Evolutionary conservation across 768 basidiomycete species (phyloP).

Genomic region (Termitomyces sp.): DNA sequence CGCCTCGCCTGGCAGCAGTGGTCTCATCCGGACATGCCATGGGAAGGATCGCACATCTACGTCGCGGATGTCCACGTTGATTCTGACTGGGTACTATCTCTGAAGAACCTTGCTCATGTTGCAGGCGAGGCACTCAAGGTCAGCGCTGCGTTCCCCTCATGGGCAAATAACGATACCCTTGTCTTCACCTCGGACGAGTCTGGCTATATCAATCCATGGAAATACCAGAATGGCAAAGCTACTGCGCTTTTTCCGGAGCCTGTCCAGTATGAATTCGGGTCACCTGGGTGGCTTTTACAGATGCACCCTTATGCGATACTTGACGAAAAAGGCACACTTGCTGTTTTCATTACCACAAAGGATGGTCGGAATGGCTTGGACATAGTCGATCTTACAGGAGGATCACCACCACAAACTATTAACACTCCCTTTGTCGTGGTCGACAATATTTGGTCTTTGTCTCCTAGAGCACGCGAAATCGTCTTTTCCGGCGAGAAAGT

Average conservation of each 20-base stretch:
- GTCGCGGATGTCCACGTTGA: conserved; percentile 41
- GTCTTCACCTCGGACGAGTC: conserved; percentile 64
- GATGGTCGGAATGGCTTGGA: conserved; percentile 40
- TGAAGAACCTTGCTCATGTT: conserved; percentile 38
- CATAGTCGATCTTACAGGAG: conserved; percentile 31
- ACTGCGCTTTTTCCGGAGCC: conserved; percentile 38
- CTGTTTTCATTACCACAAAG: conserved; percentile 35
- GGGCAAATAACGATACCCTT: conserved; percentile 53
- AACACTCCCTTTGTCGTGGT: conserved; percentile 42
- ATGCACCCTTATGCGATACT: conserved; percentile 44
- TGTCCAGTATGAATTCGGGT: conserved; percentile 52
- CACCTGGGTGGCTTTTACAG: conserved; percentile 54
- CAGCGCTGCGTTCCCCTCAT: conserved; percentile 56
- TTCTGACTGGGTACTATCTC: conserved; percentile 21
- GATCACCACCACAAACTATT: conserved; percentile 26
- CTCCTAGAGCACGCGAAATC: conserved; percentile 24
- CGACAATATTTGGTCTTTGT: conserved; percentile 30
- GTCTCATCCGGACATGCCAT: conserved; percentile 26
- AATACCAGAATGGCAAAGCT: conserved; percentile 31
- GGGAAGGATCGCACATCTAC: conserved; percentile 24
- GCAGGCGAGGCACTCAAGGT: conserved; percentile 50
- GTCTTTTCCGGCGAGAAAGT: conserved; percentile 43
- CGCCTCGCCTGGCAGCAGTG: conserved; percentile 24
- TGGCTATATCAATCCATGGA: conserved; percentile 70
- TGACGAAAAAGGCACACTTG: conserved; percentile 28